These are phyloP conservation scores for Irpex lacteus DNA, from an alignment of 1,284 basidiomycete genomes.

Conservation along the genomic window DNA sequence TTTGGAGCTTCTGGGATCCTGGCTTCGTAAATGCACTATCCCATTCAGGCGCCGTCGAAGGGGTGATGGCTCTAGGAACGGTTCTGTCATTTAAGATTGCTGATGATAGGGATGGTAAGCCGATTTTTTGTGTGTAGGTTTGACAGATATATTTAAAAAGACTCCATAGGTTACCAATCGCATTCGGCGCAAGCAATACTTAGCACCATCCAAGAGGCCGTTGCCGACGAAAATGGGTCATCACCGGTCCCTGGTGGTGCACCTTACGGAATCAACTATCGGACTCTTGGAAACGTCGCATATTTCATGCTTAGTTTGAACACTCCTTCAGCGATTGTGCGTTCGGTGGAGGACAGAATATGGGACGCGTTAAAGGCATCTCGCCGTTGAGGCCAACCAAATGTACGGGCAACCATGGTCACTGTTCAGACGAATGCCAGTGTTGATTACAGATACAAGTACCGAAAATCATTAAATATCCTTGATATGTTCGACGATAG, in stretches of 20 bases:
- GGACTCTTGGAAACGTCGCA: constrained; percentile 89
- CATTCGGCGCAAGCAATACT: constrained; percentile 66
- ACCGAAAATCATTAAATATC: not conserved
- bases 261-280: constrained; percentile 77
- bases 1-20: constrained; percentile 91
- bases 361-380: constrained; percentile 32
- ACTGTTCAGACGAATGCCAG: no score
- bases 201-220: constrained; percentile 37
- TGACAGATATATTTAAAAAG: constrained; percentile 7
- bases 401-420: no score
- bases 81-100: constrained; percentile 82
- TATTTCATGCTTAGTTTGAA: constrained; percentile 96
- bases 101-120: constrained; percentile 56
- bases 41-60: constrained; percentile 36
- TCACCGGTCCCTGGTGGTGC: constrained; percentile 52
- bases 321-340: constrained; percentile 51
- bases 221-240: constrained; percentile 21
- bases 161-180: constrained; percentile 69
- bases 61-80: constrained; percentile 58
- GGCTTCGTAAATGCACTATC: constrained; percentile 71
- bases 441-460: no score
- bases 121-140: not conserved
- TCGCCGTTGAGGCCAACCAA: not conserved
- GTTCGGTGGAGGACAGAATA: constrained; percentile 60
- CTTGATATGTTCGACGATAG: not conserved